A percentile compares a stretch with the other conserved stretches of the same genome.
These are phyloP conservation scores for Amanita rimosa DNA, from an alignment of 768 basidiomycete genomes.

Conservation along the genomic window DNA sequence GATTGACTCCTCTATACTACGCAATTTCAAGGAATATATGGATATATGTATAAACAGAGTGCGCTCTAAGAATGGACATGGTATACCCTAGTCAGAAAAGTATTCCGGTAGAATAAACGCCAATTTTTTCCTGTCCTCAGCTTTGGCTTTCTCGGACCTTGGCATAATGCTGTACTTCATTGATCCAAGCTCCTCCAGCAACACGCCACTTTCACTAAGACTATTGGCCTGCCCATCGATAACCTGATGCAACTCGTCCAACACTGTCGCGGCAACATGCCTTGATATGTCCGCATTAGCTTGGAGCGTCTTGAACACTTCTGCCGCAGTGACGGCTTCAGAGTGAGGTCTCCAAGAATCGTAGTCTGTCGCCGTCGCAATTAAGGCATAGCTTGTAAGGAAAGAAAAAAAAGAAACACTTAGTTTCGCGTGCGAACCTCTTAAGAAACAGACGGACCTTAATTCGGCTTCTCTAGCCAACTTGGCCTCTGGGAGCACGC, in stretches of 20 bases:
- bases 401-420: no score
- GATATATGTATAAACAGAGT: no score
- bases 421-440: no score
- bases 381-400: conserved; percentile 92
- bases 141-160: conserved; percentile 35
- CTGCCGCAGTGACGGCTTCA: conserved; percentile 78
- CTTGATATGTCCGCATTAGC: conserved; percentile 83
- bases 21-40: no score
- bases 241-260: conserved; percentile 60
- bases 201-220: conserved; percentile 22
- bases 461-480: conserved; percentile 92
- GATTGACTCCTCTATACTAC: conserved; percentile 14
- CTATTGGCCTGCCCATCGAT: conserved; percentile 25
- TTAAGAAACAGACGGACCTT: conserved; percentile 56
- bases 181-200: conserved; percentile 63
- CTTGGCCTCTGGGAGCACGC: conserved; percentile 93
- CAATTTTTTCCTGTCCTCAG: conserved; percentile 57
- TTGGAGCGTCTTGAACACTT: conserved; percentile 82
- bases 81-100: conserved; percentile 35
- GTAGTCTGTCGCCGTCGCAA: conserved; percentile 89
- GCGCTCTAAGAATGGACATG: no score
- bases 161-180: conserved; percentile 89
- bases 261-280: conserved; percentile 55
- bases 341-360: conserved; percentile 85
- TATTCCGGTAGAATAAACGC: conserved; percentile 72